Evolutionary conservation across 257 asterid species (phyloP), one percentile per base, ranked within the genome.

Genomic region (Solanum verrucosum): DNA sequence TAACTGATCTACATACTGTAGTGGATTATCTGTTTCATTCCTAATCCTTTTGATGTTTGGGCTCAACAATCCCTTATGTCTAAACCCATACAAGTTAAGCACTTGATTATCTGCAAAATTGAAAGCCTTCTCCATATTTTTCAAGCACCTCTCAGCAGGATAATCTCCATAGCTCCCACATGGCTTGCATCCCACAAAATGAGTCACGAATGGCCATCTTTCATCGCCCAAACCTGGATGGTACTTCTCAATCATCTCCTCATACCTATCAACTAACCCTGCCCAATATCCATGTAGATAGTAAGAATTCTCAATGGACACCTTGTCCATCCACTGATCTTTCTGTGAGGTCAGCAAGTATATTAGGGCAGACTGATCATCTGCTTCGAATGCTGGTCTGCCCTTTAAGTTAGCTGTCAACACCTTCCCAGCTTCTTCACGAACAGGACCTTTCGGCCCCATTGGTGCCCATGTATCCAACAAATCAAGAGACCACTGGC

Each of bases 191-290:
- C 99, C 99, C 38, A 96, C 99, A 89, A 96, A 96, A 93, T 96
- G 99, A 0, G 99, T 96, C 86, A 96, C 99, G 67, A 96, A 95
- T 3, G 98, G 98, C 99, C 99, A 96, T 93, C 98, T 95, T 91
- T 94, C 98, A 20, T 96, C 99, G 4, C 98, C 99, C 89, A 93
- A 93, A 8, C 98, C 99, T 0, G 98, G 95, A 88, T 93, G 95
- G 85, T 94, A 92, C 92, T 96, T 95, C 95, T 91, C 98, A 67
- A 96, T 90, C 98, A 96, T 95, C 90, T 95, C 99, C 94, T 96
- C 99, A 3, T 95, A 95, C 27, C 93, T 93, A 89, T 96, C 99
- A 67, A 95, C 99, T 92, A 96, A 84, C 20, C 98, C 98, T 5
- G 95, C 98, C 99, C 99, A 96, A 88, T 94, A 96, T 35, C 99